Conservation (phyloP, 352 stramenopile genomes). For the Chrysophaeum taylorii region DNA sequence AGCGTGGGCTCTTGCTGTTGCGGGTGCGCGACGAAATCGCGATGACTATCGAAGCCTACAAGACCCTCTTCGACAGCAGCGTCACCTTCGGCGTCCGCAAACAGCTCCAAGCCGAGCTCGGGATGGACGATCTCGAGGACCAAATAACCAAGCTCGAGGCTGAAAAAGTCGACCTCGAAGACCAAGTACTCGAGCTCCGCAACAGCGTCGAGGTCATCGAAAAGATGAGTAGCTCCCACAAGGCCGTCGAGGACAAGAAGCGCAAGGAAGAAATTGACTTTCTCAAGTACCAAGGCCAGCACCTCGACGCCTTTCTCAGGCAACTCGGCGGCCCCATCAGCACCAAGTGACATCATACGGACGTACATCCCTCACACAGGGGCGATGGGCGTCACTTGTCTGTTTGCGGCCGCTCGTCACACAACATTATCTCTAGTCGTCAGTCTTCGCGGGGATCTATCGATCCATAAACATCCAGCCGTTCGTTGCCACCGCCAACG, state of each 20-base stretch:
- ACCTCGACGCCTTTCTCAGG: slow-evolving; percentile 85
- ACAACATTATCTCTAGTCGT: too few species aligned
- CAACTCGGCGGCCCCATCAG: slow-evolving; percentile 36
- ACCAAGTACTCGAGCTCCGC: slow-evolving; percentile 67
- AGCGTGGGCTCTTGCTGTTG: slow-evolving; percentile 74
- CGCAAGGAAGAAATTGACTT: slow-evolving; percentile 85
- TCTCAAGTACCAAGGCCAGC: slow-evolving; percentile 84
- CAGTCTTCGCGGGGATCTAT: too few species aligned
- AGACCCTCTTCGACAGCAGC: slow-evolving; percentile 81
- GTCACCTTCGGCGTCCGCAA: slow-evolving; percentile 83
- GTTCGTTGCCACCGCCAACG: too few species aligned
- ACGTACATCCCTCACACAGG: too few species aligned
- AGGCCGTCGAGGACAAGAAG: slow-evolving; percentile 76
- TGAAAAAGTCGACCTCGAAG: slow-evolving; percentile 38
- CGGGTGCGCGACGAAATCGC: slow-evolving; percentile 76
- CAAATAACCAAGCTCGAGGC: slow-evolving; percentile 30
- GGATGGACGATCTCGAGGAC: slow-evolving; percentile 68
- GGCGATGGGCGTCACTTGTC: too few species aligned
- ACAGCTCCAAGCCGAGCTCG: slow-evolving; percentile 72
- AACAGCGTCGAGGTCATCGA: slow-evolving; percentile 83
- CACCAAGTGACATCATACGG: too few species aligned
- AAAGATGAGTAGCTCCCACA: slow-evolving; percentile 69
- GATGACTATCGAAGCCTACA: slow-evolving; percentile 86
- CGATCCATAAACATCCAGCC: too few species aligned
- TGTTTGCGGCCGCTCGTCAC: too few species aligned